Base-by-base conservation (phyloP, 148 eudicot genomes). In the Chenopodium suecicum region DNA sequence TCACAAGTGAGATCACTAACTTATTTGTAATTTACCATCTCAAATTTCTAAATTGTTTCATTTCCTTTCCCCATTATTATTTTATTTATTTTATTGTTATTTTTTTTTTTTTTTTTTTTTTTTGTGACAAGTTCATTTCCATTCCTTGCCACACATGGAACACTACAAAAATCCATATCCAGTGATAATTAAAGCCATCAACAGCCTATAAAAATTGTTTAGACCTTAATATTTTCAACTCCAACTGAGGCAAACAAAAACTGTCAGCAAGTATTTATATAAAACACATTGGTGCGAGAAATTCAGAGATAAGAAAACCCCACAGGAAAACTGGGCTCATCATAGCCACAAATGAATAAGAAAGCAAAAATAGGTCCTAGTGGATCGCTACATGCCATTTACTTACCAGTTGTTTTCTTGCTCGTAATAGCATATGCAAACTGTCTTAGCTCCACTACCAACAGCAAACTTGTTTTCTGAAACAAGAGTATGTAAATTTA, bases 371-470 rank as follows among this genome's bases (percentile, higher is more conserved):
- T 37, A 37, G 29, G 65, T 73, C 17, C 10, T 25, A 47, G 37
- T 34, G 65, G n/a, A 74, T 41, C 31, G 67, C 58, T 11, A 41
- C 63, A 52, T 56, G 34, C 41, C 68, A 16, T 27, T 73, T 62
- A 65, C 83, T 89, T 88, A 96, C 99, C 99, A 96, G 88, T 96
- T 96, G 85, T 96, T 96, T 80, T 96, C 99, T 87, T 96, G 99
- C 87, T 96, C 99, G 60, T 96, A 96, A 87, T 96, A 96, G 91
- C 99, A 96, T 86, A 96, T 87, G 78, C 99, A 96, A 83, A 96
- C 97, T 81, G 99, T 92, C 88, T 96, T 96, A 75, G 99, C 99
- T 84, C 99, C 99, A 87, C 99, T 96, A 85, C 99, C 99, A 83
- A 96, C 99, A 82, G 99, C 98, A 83, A 96, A 96, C 90, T 96